Evolutionary conservation across 2,329 filamentous ascomycete genomes (phyloP).

Genomic region (Pseudonectria foliicola): DNA sequence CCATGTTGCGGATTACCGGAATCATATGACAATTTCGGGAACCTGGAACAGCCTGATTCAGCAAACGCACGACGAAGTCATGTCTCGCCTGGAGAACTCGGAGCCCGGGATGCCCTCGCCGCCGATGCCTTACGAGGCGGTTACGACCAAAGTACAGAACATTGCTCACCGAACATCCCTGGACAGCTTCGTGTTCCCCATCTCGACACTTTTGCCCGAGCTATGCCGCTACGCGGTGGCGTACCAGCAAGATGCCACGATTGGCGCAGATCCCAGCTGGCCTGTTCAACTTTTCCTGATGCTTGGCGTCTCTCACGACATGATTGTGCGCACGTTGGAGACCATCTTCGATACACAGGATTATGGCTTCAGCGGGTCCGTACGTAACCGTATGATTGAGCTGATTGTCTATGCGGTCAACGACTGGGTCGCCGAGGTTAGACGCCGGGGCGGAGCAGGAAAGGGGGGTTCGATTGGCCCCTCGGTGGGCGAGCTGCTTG

Average conservation of each 20-base stretch:
- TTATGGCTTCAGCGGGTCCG: slow-evolving; percentile 47
- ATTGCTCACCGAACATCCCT: slow-evolving; percentile 59
- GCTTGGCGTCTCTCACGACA: slow-evolving; percentile 49
- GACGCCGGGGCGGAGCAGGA: slow-evolving; percentile 36
- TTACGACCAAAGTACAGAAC: slow-evolving; percentile 56
- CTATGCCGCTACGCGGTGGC: slow-evolving; percentile 56
- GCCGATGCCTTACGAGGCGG: slow-evolving; percentile 60
- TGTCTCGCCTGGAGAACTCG: slow-evolving; percentile 37
- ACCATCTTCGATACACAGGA: slow-evolving; percentile 52
- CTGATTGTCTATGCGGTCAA: slow-evolving; percentile 45
- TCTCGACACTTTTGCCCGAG: slow-evolving; percentile 52
- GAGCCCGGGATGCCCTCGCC: slow-evolving; percentile 30
- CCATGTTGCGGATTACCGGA: slow-evolving; percentile 84
- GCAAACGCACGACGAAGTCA: slow-evolving; percentile 55
- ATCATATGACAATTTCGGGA: slow-evolving; percentile 70
- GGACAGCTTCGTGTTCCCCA: slow-evolving; percentile 60
- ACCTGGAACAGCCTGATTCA: slow-evolving; percentile 82
- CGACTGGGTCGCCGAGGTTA: slow-evolving; percentile 43
- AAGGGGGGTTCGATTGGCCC: slow-evolving; percentile 33
- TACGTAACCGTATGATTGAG: slow-evolving; percentile 45
- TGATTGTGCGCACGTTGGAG: slow-evolving; percentile 50
- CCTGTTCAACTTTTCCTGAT: slow-evolving; percentile 49
- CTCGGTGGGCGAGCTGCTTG: slow-evolving; percentile 44
- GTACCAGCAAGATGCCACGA: slow-evolving; percentile 50
- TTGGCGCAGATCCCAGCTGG: slow-evolving; percentile 51